Conservation (phyloP, 2,329 filamentous ascomycete species). For the Colletotrichum navitas region DNA sequence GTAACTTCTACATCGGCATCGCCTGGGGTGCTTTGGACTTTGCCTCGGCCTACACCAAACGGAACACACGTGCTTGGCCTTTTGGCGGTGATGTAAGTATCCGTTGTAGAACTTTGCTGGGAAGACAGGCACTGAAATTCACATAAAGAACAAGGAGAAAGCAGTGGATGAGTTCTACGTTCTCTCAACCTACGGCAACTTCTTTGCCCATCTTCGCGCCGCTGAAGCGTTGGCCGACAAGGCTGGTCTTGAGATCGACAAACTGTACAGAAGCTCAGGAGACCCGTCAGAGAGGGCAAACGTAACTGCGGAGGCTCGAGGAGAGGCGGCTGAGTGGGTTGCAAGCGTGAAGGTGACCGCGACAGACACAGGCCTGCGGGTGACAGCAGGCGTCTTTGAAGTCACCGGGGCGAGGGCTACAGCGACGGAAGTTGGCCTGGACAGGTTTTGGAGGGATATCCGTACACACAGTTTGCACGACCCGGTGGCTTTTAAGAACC, state of each 20-base stretch:
- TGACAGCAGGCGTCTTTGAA: constrained; percentile 74
- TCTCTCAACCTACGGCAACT: constrained; percentile 73
- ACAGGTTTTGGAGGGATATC: constrained; percentile 76
- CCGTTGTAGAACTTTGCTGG: background rate
- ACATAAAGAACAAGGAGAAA: constrained; percentile 63
- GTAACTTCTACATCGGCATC: constrained; percentile 75
- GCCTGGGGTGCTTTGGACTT: constrained; percentile 68
- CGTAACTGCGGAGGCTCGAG: constrained; percentile 65
- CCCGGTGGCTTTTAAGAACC: constrained; percentile 75
- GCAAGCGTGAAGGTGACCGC: constrained; percentile 73
- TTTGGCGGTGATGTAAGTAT: constrained; percentile 68
- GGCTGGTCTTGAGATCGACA: constrained; percentile 62
- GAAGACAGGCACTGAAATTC: background rate
- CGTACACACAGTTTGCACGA: constrained; percentile 75
- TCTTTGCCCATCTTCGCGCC: constrained; percentile 71
- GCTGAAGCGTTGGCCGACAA: constrained; percentile 70
- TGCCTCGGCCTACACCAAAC: constrained; percentile 68
- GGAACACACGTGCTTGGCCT: constrained; percentile 72
- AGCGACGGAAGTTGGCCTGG: constrained; percentile 68
- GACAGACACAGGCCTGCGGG: constrained; percentile 69
- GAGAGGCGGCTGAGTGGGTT: constrained; percentile 73
- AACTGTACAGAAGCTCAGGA: constrained; percentile 57
- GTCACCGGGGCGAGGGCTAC: constrained; percentile 72
- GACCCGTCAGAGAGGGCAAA: constrained; percentile 55
- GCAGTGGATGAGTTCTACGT: constrained; percentile 75